phyloP scores from a whole-genome alignment of 2,329 filamentous ascomycete genomes.

The Tolypocladium ovalisporum region DNA sequence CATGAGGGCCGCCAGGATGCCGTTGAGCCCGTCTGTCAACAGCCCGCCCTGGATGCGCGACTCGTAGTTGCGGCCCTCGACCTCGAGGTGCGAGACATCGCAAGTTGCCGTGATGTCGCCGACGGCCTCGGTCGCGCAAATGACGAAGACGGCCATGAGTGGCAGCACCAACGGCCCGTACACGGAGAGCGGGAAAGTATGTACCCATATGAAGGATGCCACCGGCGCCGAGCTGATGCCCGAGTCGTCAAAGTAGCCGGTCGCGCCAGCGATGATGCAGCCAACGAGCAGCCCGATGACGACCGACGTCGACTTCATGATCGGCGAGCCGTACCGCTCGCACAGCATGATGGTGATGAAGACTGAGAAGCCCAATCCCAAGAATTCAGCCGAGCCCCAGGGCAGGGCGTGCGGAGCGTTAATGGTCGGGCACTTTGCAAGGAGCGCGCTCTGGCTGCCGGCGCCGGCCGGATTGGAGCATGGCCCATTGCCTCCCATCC shows the following conservation, averaged over 20 bases:
- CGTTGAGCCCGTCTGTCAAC: conserved; percentile 66
- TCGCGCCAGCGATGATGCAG: conserved; percentile 68
- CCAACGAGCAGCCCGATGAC: conserved; percentile 64
- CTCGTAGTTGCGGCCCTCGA: conserved; percentile 62
- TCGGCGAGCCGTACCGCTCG: conserved; percentile 70
- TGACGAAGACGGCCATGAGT: conserved; percentile 57
- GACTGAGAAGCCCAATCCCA: conserved; percentile 69
- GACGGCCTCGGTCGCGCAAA: conserved; percentile 69
- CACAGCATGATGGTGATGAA: conserved; percentile 71
- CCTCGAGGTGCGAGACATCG: conserved; percentile 66
- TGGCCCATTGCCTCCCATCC: conserved; percentile 62
- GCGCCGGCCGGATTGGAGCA: conserved; percentile 37
- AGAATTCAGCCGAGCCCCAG: conserved; percentile 71
- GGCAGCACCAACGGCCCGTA: conserved; percentile 68
- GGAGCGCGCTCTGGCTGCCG: conserved; percentile 31
- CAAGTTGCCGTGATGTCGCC: conserved; percentile 74
- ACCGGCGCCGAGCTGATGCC: conserved; percentile 61
- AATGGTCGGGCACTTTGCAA: conserved; percentile 54
- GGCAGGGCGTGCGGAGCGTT: conserved; percentile 59
- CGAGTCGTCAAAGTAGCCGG: conserved; percentile 67
- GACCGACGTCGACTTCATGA: conserved; percentile 74
- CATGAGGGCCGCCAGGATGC: conserved; percentile 62
- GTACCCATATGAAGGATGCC: conserved; percentile 67
- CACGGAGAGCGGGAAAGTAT: conserved; percentile 61
- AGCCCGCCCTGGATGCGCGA: conserved; percentile 70